phyloP scores from a whole-genome alignment of 768 basidiomycete species.

The Lentinula raphanica region DNA sequence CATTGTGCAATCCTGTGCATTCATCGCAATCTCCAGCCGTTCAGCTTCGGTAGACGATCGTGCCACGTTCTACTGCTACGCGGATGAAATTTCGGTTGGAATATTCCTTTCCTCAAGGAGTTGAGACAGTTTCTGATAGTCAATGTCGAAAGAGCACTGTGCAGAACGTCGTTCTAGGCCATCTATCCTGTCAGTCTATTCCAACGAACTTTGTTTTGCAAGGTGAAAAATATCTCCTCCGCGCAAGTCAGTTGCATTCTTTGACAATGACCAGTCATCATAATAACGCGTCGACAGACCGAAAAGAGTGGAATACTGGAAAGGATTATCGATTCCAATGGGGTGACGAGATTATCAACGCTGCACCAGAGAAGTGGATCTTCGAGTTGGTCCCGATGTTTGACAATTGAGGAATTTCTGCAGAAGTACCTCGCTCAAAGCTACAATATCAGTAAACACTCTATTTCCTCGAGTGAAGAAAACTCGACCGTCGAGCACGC shows the following conservation, averaged over 20 bases:
- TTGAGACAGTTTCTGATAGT: not conserved
- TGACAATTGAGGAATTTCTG: too few relatives aligned
- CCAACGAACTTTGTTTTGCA: not conserved
- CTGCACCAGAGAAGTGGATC: not conserved
- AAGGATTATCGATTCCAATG: not conserved
- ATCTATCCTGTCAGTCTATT: not conserved
- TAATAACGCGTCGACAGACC: not conserved
- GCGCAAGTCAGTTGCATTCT: not conserved
- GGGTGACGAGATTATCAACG: not conserved
- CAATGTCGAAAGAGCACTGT: not conserved
- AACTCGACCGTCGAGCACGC: too few relatives aligned
- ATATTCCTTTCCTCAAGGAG: not conserved
- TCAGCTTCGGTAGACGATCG: not conserved
- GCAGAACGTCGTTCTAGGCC: not conserved
- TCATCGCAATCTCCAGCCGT: not conserved
- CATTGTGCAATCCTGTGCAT: too few relatives aligned
- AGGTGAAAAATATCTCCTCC: not conserved
- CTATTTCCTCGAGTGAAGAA: too few relatives aligned
- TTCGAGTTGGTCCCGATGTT: not conserved
- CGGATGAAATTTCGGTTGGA: slow-evolving; percentile 1
- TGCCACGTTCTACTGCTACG: slow-evolving; percentile 2
- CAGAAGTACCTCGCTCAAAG: too few relatives aligned
- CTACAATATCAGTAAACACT: too few relatives aligned
- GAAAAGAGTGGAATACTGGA: not conserved
- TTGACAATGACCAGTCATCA: too few relatives aligned